These are phyloP conservation scores for Apophysomyces ossiformis DNA, from an alignment of 371 early-diverging fungal genomes.

Conservation along the genomic window DNA sequence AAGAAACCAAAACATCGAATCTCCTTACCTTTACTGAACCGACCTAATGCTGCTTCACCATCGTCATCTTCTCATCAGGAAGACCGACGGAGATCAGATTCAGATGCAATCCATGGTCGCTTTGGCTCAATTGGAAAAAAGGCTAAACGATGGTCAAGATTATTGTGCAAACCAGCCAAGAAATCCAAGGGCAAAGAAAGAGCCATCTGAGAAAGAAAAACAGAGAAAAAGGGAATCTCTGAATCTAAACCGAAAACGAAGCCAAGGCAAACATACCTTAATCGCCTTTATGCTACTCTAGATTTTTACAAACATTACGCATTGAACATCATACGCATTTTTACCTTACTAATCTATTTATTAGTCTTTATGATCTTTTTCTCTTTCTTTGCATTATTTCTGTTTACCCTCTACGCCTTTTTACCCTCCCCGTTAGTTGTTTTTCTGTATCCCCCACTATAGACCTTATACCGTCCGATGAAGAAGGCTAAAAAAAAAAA, in stretches of 20 bases:
- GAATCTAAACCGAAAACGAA: no score
- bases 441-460: background rate
- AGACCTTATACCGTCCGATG: background rate
- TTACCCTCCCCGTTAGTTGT: background rate
- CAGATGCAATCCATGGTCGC: slow-evolving; percentile 1
- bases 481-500: background rate
- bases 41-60: background rate
- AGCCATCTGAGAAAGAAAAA: background rate
- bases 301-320: background rate
- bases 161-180: slow-evolving; percentile 2
- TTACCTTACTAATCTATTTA: background rate
- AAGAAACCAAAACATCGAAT: background rate
- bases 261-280: no score
- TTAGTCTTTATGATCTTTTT: background rate
- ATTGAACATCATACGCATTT: background rate
- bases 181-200: slow-evolving; percentile 9
- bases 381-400: background rate
- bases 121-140: slow-evolving; percentile 11
- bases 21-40: slow-evolving; percentile 1
- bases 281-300: background rate
- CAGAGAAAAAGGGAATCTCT: no score
- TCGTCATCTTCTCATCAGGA: no score
- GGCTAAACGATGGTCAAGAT: slow-evolving; percentile 10
- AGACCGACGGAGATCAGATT: slow-evolving; percentile 4
- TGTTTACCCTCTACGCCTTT: background rate